These are phyloP conservation scores for Sextonia rubra DNA, from an alignment of 164 flowering plant genomes.

Conservation along the genomic window DNA sequence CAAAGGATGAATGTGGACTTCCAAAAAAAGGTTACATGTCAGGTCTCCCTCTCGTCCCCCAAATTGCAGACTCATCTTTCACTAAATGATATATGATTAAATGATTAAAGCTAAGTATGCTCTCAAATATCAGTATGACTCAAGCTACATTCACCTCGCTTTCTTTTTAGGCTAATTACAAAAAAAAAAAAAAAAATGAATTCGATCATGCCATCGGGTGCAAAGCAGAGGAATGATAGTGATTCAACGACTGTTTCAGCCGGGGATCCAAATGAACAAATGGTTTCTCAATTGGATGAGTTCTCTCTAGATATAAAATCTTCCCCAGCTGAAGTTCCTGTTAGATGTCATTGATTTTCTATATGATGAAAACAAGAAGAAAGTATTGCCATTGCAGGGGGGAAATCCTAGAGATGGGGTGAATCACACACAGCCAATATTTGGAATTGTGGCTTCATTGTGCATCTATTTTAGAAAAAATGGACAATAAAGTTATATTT, in stretches of 20 bases:
- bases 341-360: neutral
- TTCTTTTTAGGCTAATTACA: neutral
- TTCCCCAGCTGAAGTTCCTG: neutral
- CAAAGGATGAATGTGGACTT: no score
- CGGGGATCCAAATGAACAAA: neutral
- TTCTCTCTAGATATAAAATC: neutral
- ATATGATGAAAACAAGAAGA: neutral
- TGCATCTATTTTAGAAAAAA: neutral
- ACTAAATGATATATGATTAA: no score
- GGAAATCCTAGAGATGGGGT: neutral
- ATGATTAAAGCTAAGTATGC: no score
- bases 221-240: slow-evolving; percentile 48
- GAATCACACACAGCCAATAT: neutral
- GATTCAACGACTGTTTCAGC: neutral
- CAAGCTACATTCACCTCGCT: neutral
- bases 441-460: neutral
- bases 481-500: no score
- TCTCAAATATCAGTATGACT: neutral
- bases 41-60: no score
- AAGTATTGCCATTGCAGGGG: neutral
- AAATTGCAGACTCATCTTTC: no score
- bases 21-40: neutral
- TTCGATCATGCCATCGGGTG: slow-evolving; percentile 60
- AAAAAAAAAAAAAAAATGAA: neutral
- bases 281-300: neutral